Conservation (phyloP, 106 monocot species). For the Gastrodia elata region DNA sequence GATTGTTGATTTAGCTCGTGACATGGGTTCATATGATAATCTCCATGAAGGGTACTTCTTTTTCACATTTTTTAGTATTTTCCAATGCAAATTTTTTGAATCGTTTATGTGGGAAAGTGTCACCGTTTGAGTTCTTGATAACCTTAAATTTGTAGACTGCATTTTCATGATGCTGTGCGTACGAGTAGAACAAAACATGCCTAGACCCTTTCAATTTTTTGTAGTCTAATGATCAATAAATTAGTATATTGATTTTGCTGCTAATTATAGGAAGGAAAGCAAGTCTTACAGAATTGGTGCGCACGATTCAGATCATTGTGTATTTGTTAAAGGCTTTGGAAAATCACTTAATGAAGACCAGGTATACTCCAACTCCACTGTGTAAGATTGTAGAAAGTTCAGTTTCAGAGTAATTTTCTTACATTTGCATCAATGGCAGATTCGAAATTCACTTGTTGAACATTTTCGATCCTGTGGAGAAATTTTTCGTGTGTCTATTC, state of each 20-base stretch:
- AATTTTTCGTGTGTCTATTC: constrained; percentile 50
- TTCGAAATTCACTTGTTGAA: constrained; percentile 40
- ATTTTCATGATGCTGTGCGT: neutral
- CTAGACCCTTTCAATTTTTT: neutral
- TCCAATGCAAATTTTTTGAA: neutral
- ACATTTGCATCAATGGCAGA: constrained; percentile 18
- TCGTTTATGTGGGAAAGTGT: neutral
- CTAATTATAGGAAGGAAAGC: constrained; percentile 31
- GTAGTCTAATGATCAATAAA: neutral
- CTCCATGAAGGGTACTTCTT: constrained; percentile 38
- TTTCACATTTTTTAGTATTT: neutral
- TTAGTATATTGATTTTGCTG: neutral
- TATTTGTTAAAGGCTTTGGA: constrained; percentile 73
- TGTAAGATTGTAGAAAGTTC: neutral
- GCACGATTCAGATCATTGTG: constrained; percentile 20
- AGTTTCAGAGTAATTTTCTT: neutral
- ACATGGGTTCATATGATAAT: constrained; percentile 40
- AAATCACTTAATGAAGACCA: constrained; percentile 44
- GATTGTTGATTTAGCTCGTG: constrained; percentile 46
- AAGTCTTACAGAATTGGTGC: constrained; percentile 32
- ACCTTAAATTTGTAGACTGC: neutral
- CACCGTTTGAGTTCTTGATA: neutral
- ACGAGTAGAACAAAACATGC: neutral
- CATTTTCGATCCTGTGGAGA: constrained; percentile 65
- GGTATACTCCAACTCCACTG: constrained; percentile 15